Conservation (phyloP, 257 asterid species). For the Euphrasia confusa region DNA sequence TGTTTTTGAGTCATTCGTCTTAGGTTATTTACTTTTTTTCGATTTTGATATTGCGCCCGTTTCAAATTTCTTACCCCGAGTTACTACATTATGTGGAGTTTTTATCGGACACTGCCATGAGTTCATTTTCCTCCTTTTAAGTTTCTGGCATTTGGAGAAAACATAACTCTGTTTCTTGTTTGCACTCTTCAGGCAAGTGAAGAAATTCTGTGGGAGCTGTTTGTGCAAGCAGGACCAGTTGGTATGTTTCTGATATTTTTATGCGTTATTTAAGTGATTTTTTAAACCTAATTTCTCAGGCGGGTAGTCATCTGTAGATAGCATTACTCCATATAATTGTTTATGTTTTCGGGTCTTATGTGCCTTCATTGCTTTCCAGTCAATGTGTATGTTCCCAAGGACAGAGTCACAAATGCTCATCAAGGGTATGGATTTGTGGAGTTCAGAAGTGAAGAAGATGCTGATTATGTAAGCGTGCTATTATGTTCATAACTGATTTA, state of each 20-base stretch:
- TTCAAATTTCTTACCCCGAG: neutral
- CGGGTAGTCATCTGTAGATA: neutral
- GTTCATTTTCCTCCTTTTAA: conserved; percentile 2
- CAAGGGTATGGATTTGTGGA: conserved; percentile 96
- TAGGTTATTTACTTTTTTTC: conserved; percentile 1
- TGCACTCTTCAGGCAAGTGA: conserved; percentile 60
- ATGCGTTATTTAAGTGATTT: neutral
- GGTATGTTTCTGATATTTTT: conserved; percentile 42
- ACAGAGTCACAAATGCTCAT: conserved; percentile 89
- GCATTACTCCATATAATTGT: conserved; percentile 2
- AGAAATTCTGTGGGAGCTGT: conserved; percentile 87
- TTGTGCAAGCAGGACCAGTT: conserved; percentile 97
- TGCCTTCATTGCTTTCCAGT: conserved; percentile 38
- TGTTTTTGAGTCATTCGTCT: neutral
- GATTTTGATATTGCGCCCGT: neutral
- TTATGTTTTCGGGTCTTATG: neutral
- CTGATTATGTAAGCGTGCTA: conserved; percentile 65
- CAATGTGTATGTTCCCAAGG: conserved; percentile 95
- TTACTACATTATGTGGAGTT: neutral
- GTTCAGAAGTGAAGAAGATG: conserved; percentile 97
- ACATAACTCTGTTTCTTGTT: neutral
- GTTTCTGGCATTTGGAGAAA: conserved; percentile 14
- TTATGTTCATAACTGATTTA: conserved; percentile 1
- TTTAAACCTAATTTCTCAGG: neutral
- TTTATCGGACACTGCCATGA: neutral